Conservation (phyloP, 164 flowering plant species). For the Macadamia tetraphylla region DNA sequence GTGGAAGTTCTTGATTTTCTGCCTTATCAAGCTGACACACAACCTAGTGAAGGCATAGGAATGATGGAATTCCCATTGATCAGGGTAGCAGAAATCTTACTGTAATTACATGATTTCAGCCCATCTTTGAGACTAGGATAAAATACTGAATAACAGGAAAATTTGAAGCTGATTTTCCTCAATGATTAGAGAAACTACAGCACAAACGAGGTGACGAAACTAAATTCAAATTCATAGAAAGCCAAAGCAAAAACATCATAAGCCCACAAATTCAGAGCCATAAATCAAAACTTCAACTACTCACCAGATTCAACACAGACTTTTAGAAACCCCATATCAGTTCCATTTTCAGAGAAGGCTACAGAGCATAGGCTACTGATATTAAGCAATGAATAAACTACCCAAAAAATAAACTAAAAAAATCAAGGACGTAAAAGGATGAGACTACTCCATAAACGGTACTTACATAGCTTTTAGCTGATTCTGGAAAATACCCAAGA, state of each 20-base stretch:
- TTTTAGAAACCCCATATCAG: slow-evolving; percentile 2
- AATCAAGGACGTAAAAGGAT: too few species aligned
- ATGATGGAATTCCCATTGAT: too few species aligned
- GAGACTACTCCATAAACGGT: neutral
- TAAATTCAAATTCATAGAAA: neutral
- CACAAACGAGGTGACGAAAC: neutral
- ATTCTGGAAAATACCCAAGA: slow-evolving; percentile 9
- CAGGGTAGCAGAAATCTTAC: too few species aligned
- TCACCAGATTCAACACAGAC: slow-evolving; percentile 3
- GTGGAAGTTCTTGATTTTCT: too few species aligned
- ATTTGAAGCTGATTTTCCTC: neutral
- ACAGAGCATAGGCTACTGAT: neutral
- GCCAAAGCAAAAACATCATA: neutral
- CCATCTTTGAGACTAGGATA: too few species aligned
- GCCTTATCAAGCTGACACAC: too few species aligned
- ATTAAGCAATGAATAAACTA: neutral
- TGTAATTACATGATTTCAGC: too few species aligned
- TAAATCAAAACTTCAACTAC: slow-evolving; percentile 12
- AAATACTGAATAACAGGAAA: neutral
- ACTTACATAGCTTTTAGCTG: neutral
- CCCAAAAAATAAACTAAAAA: too few species aligned
- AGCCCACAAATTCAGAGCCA: slow-evolving; percentile 9
- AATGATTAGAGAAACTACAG: neutral
- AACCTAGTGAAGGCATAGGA: too few species aligned
- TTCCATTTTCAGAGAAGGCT: neutral